A percentile compares a stretch with the other conserved stretches of the same genome.
phyloP scores from a whole-genome alignment of 306 rosid species.

The Trifolium subterraneum region DNA sequence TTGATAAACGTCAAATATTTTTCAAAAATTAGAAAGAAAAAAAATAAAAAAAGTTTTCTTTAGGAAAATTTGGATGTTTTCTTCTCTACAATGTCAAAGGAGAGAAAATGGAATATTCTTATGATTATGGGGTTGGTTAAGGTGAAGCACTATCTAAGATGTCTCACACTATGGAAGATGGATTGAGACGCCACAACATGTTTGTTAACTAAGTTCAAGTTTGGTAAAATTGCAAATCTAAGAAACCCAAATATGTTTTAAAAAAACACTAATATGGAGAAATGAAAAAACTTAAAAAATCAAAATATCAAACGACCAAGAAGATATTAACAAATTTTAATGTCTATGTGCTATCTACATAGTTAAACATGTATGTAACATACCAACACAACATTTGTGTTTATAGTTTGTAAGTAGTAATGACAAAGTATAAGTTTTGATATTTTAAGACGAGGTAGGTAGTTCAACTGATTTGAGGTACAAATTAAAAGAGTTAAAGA shows the following conservation, averaged over 20 bases:
- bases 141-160: not conserved
- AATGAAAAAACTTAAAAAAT: not conserved
- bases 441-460: too few species aligned
- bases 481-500: not conserved
- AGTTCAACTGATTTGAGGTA: too few species aligned
- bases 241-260: not conserved
- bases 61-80: too few species aligned
- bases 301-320: not conserved
- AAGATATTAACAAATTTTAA: not conserved
- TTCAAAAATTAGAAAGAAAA: too few species aligned
- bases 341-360: not conserved
- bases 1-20: too few species aligned
- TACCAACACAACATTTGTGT: not conserved
- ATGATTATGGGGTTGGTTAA: not conserved
- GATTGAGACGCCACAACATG: too few species aligned
- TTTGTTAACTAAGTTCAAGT: too few species aligned
- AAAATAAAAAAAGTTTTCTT: too few species aligned
- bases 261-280: not conserved
- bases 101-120: not conserved
- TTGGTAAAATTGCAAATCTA: too few species aligned
- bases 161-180: not conserved
- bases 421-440: too few species aligned
- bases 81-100: too few species aligned
- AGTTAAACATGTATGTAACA: not conserved
- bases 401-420: too few species aligned